phyloP scores from a whole-genome alignment of 805 yeast genomes.

The Saccharomycopsis guyanensis region DNA sequence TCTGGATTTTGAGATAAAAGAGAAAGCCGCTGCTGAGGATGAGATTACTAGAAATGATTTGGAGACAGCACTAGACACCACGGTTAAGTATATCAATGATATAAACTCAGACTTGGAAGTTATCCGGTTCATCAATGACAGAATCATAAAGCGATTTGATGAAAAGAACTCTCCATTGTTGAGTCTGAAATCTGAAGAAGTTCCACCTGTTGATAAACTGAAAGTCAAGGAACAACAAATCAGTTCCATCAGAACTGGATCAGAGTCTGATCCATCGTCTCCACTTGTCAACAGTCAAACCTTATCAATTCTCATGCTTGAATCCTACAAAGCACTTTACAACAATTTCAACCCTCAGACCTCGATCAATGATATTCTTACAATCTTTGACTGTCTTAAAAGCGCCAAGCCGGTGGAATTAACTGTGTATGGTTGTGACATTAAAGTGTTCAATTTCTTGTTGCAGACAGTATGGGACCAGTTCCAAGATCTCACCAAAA shows the following conservation, averaged over 20 bases:
- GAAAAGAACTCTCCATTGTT: too few relatives aligned
- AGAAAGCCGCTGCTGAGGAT: not conserved
- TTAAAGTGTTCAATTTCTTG: conserved; percentile 17
- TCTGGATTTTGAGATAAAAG: not conserved
- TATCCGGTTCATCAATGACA: conserved; percentile 6
- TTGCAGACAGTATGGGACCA: conserved; percentile 11
- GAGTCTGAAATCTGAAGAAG: too few relatives aligned
- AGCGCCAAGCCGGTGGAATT: conserved; percentile 2
- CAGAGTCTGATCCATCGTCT: not conserved
- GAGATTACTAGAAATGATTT: not conserved
- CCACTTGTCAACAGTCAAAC: conserved; percentile 10
- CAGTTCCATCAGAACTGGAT: not conserved
- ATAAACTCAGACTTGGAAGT: conserved; percentile 11
- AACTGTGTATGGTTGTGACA: conserved; percentile 12
- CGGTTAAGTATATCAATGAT: conserved; percentile 13
- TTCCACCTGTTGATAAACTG: too few relatives aligned
- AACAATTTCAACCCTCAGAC: not conserved
- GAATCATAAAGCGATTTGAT: conserved; percentile 3
- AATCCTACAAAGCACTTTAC: conserved; percentile 4
- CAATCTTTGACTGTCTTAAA: conserved; percentile 6
- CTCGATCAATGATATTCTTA: conserved; percentile 6
- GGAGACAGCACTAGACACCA: conserved; percentile 5
- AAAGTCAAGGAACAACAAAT: too few relatives aligned
- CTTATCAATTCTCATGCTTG: conserved; percentile 1
- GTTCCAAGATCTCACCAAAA: conserved; percentile 8